Percentiles rank a stretch among this genome's conserved stretches.
Conservation (phyloP, 495 filamentous ascomycete species). For the Podospora pseudocomata region DNA sequence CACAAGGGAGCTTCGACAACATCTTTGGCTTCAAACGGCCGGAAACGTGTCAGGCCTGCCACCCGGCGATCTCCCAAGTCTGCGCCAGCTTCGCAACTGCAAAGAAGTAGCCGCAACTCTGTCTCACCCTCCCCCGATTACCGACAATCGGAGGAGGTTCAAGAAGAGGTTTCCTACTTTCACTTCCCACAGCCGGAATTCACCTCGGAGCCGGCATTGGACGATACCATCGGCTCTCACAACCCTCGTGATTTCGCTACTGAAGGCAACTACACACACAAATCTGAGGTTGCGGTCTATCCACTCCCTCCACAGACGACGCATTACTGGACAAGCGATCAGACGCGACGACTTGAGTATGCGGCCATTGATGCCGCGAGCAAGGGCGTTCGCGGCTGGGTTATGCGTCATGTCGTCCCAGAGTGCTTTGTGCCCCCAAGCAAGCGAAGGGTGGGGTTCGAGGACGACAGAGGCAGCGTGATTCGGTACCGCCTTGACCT, state of each 20-base stretch:
- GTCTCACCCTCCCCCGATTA: constrained; percentile 26
- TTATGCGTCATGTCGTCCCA: constrained; percentile 50
- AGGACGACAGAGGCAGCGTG: constrained; percentile 53
- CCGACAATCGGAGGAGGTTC: constrained; percentile 17
- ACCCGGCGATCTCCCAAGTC: constrained; percentile 36
- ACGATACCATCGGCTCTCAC: not conserved
- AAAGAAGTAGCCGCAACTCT: constrained; percentile 24
- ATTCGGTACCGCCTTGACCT: constrained; percentile 51
- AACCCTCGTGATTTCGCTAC: constrained; percentile 5
- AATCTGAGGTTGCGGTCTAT: constrained; percentile 22
- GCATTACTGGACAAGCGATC: constrained; percentile 56
- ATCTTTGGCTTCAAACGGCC: constrained; percentile 25
- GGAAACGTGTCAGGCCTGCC: constrained; percentile 34
- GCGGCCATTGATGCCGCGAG: constrained; percentile 56
- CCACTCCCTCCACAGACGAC: constrained; percentile 50
- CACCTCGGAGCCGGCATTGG: constrained; percentile 30
- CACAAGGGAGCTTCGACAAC: constrained; percentile 22
- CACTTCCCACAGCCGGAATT: constrained; percentile 45
- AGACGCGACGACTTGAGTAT: constrained; percentile 52
- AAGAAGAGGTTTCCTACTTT: constrained; percentile 40
- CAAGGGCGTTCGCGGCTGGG: constrained; percentile 50
- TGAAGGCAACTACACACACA: constrained; percentile 16
- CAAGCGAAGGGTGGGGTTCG: constrained; percentile 44
- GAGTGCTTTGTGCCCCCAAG: constrained; percentile 51
- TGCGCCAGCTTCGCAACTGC: constrained; percentile 8